Evolutionary conservation across 2,329 filamentous ascomycete species (phyloP), one percentile per base, ranked within the genome.

Genomic region (Colletotrichum viniferum): DNA sequence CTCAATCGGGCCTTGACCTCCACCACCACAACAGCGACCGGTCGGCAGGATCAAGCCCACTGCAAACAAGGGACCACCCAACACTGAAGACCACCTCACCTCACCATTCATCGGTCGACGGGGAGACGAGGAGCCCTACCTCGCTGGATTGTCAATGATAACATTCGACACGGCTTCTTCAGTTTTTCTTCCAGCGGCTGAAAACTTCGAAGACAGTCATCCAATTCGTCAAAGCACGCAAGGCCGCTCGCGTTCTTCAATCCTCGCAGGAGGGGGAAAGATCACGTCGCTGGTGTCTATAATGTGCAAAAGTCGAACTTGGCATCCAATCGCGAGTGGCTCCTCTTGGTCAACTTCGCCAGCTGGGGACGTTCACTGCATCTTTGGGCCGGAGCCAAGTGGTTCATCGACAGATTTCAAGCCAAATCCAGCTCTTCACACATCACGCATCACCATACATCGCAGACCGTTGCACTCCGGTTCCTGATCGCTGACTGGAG

Each of bases 1-100:
- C n/a, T 52, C 43, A 52, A 73, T 43, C 24, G 30, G 69, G 43
- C 69, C 68, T 64, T 75, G 69, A 63, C 43, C n/a, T 52, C 43
- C 43, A 67, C 73, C 52, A 72, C 58, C 26, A 63, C 30, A 56
- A 58, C 73, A 73, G 73, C 69, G 58, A 21, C 58, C 58, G 38
- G 69, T 36, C 73, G 63, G 73, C 69, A 64, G 63, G 69, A 68
- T 74, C 68, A 73, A 75, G 73, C 69, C 69, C 58, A 73, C 69
- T 75, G 68, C 43, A 24, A 72, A 76, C 72, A 76, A 76, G 74
- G 67, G 55, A 67, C 74, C 71, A 71, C 75, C 75, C 75, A 71
- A 72, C 75, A 70, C 71, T 66, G 36, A 65, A 71, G 64, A 28
- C 74, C 71, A 75, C 52, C 43, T 73, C 72, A 62, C n/a, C 56